Base-by-base conservation (phyloP, 345 rosid species). In the Erodium maritimum region DNA sequence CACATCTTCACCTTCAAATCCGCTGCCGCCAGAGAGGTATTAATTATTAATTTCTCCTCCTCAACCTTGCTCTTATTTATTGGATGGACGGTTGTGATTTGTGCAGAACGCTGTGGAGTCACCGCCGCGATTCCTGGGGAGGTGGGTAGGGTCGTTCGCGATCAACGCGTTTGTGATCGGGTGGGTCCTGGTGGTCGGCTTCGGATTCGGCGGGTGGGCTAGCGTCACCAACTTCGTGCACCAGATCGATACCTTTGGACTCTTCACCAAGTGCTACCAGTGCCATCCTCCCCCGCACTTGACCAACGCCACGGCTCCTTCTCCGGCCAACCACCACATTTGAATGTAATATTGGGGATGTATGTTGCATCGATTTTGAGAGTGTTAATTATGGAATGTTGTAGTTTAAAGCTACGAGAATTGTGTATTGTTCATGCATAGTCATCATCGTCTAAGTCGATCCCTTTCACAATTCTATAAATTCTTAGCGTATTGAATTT, bases 141-240 rank as follows among this genome's bases (percentile, higher is more conserved):
- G 84, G 72, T 93, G 99, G 99, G 81, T 79, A 0, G 99, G 99
- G 57, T 55, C 96, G 0, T 93, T 65, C 79, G 73, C 89, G 56
- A 80, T 89, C 52, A 93, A 93, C 61, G 69, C 78, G 2, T 83
- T 87, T 20, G 70, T 93, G n/a, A 94, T 89, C 5, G 94, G 86
- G 25, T 93, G 99, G 99, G 99, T 93, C 7, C 67, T 85, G 0
- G 71, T 93, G 21, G 91, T 93, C 13, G 99, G 99, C 55, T 93
- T 93, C 20, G 99, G 96, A 59, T 93, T 93, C 11, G 96, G 99
- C 56, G 99, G 99, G 5, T 89, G 99, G 99, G 96, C 96, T 0
- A 89, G 99, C 61, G 33, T 89, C 82, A 74, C 66, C 22, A 93
- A 93, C 53, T 93, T 93, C 71, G 65, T 89, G 20, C 94, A 82